Percentiles rank a stretch among this genome's conserved stretches.
phyloP scores from a whole-genome alignment of 2,329 filamentous ascomycete species.

The Monosporascus sp. region DNA sequence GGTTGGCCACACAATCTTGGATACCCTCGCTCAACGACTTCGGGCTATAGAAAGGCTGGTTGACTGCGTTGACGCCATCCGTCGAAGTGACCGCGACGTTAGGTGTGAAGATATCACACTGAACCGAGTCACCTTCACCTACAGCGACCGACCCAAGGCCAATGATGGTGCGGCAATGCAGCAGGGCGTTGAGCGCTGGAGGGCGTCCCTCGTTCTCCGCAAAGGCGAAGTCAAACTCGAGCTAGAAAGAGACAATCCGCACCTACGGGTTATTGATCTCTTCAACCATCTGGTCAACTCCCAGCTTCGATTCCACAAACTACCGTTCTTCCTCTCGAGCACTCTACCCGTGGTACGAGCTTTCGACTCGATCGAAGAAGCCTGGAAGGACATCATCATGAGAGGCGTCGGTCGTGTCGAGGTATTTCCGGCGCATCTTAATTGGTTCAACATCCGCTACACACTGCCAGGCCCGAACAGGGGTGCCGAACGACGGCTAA shows the following conservation, averaged over 20 bases:
- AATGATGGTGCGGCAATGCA: slow-evolving; percentile 9
- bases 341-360: slow-evolving; percentile 61
- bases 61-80: slow-evolving; percentile 61
- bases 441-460: slow-evolving; percentile 55
- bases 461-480: slow-evolving; percentile 26
- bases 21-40: slow-evolving; percentile 53
- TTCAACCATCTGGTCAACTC: slow-evolving; percentile 45
- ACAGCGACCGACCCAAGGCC: slow-evolving; percentile 36
- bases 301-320: slow-evolving; percentile 42
- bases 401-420: slow-evolving; percentile 42
- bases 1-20: slow-evolving; percentile 54
- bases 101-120: slow-evolving; percentile 56
- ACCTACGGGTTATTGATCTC: slow-evolving; percentile 56
- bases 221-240: slow-evolving; percentile 49
- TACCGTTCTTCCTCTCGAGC: slow-evolving; percentile 48
- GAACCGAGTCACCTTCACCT: slow-evolving; percentile 62
- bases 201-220: slow-evolving; percentile 53
- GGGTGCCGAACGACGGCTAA: slow-evolving; percentile 31
- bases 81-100: slow-evolving; percentile 48
- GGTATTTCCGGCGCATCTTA: slow-evolving; percentile 47
- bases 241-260: slow-evolving; percentile 60
- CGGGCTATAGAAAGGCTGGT: slow-evolving; percentile 66
- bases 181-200: slow-evolving; percentile 33
- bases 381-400: slow-evolving; percentile 39
- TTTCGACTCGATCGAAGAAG: slow-evolving; percentile 53